Base-by-base conservation (phyloP, 208 protist genomes). In the Endotrypanum monterogeii region DNA sequence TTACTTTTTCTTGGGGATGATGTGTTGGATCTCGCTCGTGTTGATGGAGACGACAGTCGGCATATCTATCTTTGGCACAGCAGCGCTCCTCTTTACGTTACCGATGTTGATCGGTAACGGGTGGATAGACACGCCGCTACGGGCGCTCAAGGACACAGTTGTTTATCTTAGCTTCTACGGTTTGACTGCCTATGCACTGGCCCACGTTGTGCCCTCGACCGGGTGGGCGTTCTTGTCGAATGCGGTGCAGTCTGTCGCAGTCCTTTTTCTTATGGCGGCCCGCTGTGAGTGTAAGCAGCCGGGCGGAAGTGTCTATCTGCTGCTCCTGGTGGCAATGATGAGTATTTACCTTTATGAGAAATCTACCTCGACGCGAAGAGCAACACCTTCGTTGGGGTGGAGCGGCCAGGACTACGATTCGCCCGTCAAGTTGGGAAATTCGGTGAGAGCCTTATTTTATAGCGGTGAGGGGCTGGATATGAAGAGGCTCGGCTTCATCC, bases 21-120 rank as follows among this genome's bases (percentile, higher is more conserved):
- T 79, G 76, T 67, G 83, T 41, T 91, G 84, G 84, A 66, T 84
- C 41, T 82, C 84, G 25, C 63, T 78, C 20, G 79, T 83, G 67
- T 67, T 88, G 63, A 75, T 86, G 71, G 80, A 83, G 65, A 71
- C 74, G 35, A 54, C 78, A 39, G 70, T 69, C 1, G 69, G 71
- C 20, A 69, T 77, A 30, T 65, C 82, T 25, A 23, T 91, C 25
- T 69, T 82, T n/a, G 67, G 69, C 37, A 37, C 83, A 3, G 63
- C 66, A 20, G 14, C 66, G 46, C 48, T 81, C 28, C 25, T 81
- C 5, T 35, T 79, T 54, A 37, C 63, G 28, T 48, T 83, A 50
- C 73, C 75, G 35, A 73, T 51, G 39, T 41, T 91, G 56, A 7
- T 82, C 2, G 82, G 82, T 35, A 68, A 61, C 25, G 71, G 71